These are phyloP conservation scores for Lentinula raphanica DNA, from an alignment of 768 basidiomycete species.

Conservation along the genomic window DNA sequence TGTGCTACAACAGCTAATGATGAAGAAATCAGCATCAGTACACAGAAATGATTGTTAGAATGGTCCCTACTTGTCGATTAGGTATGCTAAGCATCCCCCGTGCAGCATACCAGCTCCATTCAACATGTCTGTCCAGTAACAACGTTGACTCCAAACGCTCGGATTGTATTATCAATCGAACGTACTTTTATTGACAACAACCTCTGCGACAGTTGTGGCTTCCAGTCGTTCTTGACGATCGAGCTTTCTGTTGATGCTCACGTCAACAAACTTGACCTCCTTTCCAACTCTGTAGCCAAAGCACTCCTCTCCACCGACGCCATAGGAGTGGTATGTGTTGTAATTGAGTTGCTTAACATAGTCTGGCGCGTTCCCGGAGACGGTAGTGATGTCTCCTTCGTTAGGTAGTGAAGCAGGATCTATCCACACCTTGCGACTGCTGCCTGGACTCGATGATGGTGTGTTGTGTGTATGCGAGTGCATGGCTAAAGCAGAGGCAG, in stretches of 20 bases:
- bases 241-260: constrained; percentile 42
- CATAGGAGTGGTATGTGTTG: constrained; percentile 66
- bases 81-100: constrained; percentile 59
- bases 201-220: constrained; percentile 57
- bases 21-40: neutral
- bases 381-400: constrained; percentile 48
- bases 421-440: constrained; percentile 46
- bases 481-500: constrained; percentile 1
- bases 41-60: neutral
- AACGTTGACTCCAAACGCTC: neutral
- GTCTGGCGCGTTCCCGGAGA: constrained; percentile 59
- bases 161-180: constrained; percentile 2
- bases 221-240: constrained; percentile 50
- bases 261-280: constrained; percentile 54
- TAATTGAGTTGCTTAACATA: constrained; percentile 62
- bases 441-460: constrained; percentile 6
- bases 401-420: constrained; percentile 61
- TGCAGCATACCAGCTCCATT: constrained; percentile 75
- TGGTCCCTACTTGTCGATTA: constrained; percentile 62
- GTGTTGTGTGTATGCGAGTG: constrained; percentile 1
- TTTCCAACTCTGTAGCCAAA: constrained; percentile 62
- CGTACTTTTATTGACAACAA: constrained; percentile 58
- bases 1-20: constrained; percentile 54
- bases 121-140: constrained; percentile 48
- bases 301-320: constrained; percentile 55